Base-by-base conservation (phyloP, 108 stramenopile genomes). In the Stephanodiscus triporus region DNA sequence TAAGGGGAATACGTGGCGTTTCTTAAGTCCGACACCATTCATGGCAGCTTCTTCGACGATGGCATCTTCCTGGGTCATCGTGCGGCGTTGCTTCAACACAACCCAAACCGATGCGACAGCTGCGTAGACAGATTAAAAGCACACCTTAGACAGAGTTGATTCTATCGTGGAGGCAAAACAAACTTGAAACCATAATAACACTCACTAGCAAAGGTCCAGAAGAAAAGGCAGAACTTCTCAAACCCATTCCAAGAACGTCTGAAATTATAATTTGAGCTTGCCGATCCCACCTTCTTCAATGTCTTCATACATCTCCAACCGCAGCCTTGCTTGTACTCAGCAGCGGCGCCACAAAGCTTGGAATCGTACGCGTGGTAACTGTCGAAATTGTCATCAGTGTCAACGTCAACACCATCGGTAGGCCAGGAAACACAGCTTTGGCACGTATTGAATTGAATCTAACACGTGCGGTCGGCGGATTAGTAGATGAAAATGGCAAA, bases 1-100 rank as follows among this genome's bases (percentile, higher is more conserved):
- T 54, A 77, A 73, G 40, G 76, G 76, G 71, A 81, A 77, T 36
- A 81, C 70, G 50, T 81, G 80, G 42, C 76, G 75, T 43, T 77
- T 81, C 58, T 77, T 72, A 48, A 81, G 70, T 36, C 80, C 80
- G 27, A 77, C 66, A 13, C 76, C 72, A n/a, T 77, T 64, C 76
- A 81, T 73, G 45, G 76, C 57, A 9, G 80, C 80, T 73, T 81
- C 80, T 72, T 81, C 80, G 8, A 77, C 75, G 13, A 81, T 77
- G 26, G 80, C 80, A 61, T 81, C 80, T 60, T 81, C 76, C 5
- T 71, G 70, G 45, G 80, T 53, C 80, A 81, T 81, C 23, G 59
- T 62, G 26, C 76, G 75, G 29, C 80, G 80, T 77, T 81, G 80
- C 45, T 77, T 77, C 76, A 77, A 73, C 23, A 81, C 80, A 63